phyloP scores from a whole-genome alignment of 306 rosid species.

The Prosopis cineraria region DNA sequence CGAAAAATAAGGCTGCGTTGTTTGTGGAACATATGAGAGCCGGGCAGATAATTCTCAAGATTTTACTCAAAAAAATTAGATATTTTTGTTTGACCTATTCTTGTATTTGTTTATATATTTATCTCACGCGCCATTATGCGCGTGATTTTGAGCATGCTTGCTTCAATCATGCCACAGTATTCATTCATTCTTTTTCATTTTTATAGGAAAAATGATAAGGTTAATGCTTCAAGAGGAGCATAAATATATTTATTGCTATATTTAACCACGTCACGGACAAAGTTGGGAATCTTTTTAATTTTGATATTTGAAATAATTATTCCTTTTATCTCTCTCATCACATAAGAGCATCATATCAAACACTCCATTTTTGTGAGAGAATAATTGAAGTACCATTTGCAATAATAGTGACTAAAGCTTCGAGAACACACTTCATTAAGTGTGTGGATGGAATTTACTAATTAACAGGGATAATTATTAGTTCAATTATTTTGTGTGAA shows the following conservation, averaged over 20 bases:
- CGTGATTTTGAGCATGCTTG: not conserved
- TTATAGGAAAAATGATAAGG: not conserved
- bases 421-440: not conserved
- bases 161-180: not conserved
- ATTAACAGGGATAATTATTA: not conserved
- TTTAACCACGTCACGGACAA: not conserved
- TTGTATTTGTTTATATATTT: not conserved
- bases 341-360: not conserved
- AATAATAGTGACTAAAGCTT: not conserved
- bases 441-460: not conserved
- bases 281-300: not conserved
- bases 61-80: not conserved
- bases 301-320: not conserved
- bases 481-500: not conserved
- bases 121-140: not conserved
- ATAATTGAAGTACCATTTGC: not conserved
- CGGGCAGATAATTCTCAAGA: not conserved
- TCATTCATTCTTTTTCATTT: not conserved
- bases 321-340: not conserved
- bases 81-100: not conserved
- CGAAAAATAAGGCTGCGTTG: not conserved
- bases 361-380: not conserved
- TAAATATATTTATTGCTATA: not conserved
- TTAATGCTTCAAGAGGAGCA: not conserved
- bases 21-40: not conserved